phyloP scores from a whole-genome alignment of 2,329 filamentous ascomycete species.

The Fusarium domesticum region DNA sequence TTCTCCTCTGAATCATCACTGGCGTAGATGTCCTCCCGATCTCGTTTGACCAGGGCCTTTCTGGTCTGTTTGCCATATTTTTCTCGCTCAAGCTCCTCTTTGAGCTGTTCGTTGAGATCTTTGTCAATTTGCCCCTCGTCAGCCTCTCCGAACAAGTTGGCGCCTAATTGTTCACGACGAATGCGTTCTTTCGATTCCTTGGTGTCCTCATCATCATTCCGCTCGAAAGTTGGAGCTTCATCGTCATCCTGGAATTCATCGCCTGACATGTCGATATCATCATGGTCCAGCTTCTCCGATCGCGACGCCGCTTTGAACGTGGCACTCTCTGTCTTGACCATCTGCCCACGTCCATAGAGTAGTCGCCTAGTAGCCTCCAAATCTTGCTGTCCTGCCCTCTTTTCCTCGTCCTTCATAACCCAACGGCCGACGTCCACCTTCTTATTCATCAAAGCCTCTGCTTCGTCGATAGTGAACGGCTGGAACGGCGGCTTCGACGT shows the following conservation, averaged over 20 bases:
- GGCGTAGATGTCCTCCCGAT: conserved; percentile 84
- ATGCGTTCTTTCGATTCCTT: conserved; percentile 71
- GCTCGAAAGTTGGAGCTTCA: conserved; percentile 71
- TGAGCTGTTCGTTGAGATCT: conserved; percentile 66
- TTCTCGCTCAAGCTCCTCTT: conserved; percentile 66
- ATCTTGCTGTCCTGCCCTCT: conserved; percentile 53
- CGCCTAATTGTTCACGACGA: conserved; percentile 77
- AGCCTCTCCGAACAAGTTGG: conserved; percentile 73
- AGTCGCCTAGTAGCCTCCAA: conserved; percentile 57
- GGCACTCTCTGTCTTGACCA: conserved; percentile 65
- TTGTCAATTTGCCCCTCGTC: conserved; percentile 71
- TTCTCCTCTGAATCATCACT: conserved; percentile 56
- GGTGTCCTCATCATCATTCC: conserved; percentile 75
- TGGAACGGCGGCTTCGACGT: conserved; percentile 76
- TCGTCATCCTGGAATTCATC: conserved; percentile 87
- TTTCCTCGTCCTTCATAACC: conserved; percentile 68
- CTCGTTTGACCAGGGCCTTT: conserved; percentile 78
- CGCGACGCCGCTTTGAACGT: conserved; percentile 61
- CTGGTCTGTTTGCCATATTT: conserved; percentile 72
- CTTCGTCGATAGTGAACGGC: conserved; percentile 76
- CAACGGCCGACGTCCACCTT: conserved; percentile 75
- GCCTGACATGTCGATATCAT: conserved; percentile 64
- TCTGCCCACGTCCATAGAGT: conserved; percentile 52
- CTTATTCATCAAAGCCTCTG: conserved; percentile 77
- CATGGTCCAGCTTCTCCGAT: conserved; percentile 66